Evolutionary conservation across 345 rosid species (phyloP).

Genomic region (Hibiscus mutabilis): DNA sequence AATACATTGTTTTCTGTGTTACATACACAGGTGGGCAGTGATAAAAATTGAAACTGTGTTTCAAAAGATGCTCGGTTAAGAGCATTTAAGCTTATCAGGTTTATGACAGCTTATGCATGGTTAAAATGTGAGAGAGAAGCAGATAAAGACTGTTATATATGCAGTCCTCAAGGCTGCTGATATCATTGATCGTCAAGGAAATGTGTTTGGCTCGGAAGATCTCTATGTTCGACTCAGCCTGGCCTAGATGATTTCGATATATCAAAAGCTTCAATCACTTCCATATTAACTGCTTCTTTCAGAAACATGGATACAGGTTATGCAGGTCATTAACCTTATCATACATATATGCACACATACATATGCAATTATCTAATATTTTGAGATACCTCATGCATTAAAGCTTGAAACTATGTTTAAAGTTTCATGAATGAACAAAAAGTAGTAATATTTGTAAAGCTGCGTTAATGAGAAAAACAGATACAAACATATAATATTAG

Average conservation of each 20-base stretch:
- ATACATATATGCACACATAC: too few relatives aligned
- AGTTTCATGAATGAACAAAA: too few relatives aligned
- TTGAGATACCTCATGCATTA: neutral
- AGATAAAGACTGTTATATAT: constrained; percentile 33
- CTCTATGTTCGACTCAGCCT: constrained; percentile 48
- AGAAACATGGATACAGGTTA: neutral
- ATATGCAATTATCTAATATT: too few relatives aligned
- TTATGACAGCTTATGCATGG: constrained; percentile 63
- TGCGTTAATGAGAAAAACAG: too few relatives aligned
- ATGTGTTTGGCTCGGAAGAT: constrained; percentile 21
- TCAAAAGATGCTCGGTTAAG: constrained; percentile 51
- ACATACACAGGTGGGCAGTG: too few relatives aligned
- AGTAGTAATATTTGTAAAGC: too few relatives aligned
- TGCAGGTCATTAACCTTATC: neutral
- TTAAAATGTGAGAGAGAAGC: constrained; percentile 54
- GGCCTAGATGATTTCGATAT: constrained; percentile 49
- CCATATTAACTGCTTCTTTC: neutral
- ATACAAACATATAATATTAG: too few relatives aligned
- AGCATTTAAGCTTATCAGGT: constrained; percentile 28
- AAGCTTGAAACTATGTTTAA: neutral
- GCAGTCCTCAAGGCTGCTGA: constrained; percentile 38
- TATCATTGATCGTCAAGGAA: constrained; percentile 45
- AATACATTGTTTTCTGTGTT: constrained; percentile 40
- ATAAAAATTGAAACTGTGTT: constrained; percentile 16
- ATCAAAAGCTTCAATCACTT: neutral